These are phyloP conservation scores for Tympanopsis confertula DNA, from an alignment of 2,329 filamentous ascomycete species.

Conservation along the genomic window DNA sequence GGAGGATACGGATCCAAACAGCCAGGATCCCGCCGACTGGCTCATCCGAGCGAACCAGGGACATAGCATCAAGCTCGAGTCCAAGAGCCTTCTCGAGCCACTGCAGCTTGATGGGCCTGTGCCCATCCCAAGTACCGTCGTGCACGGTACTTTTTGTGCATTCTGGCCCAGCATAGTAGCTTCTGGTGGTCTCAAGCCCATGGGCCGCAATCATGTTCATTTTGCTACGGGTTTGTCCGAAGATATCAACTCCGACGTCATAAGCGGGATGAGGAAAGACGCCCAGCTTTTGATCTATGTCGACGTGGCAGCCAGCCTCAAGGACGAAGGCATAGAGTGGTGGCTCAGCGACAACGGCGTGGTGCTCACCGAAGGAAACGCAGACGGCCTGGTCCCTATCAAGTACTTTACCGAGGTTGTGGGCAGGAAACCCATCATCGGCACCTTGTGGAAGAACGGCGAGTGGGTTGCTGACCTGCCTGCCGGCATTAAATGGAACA, in stretches of 20 bases:
- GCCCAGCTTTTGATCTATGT: constrained; percentile 71
- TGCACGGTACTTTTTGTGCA: constrained; percentile 82
- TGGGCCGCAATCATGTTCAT: constrained; percentile 82
- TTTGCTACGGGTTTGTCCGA: constrained; percentile 66
- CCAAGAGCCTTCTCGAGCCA: constrained; percentile 58
- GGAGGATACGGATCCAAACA: constrained; percentile 12
- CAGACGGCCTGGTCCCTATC: constrained; percentile 48
- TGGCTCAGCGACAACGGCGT: constrained; percentile 73
- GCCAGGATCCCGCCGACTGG: constrained; percentile 50
- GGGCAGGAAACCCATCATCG: constrained; percentile 44
- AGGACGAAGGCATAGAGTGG: constrained; percentile 51
- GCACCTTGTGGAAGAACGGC: constrained; percentile 62
- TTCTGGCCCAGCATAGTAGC: constrained; percentile 66
- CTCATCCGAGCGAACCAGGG: constrained; percentile 93
- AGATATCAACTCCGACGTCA: constrained; percentile 31
- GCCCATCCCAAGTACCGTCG: constrained; percentile 32
- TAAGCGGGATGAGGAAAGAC: constrained; percentile 71
- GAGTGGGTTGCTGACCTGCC: constrained; percentile 57
- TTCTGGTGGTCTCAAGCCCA: constrained; percentile 67
- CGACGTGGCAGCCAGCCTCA: constrained; percentile 56
- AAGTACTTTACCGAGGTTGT: constrained; percentile 64
- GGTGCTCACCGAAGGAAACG: constrained; percentile 51
- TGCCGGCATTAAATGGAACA: constrained; percentile 39
- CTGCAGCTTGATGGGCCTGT: constrained; percentile 43
- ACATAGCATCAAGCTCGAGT: constrained; percentile 69